A percentile compares a stretch with the other conserved stretches of the same genome.
phyloP scores from a whole-genome alignment of 331 rosid genomes.

The Erythrophleum ivorense region DNA sequence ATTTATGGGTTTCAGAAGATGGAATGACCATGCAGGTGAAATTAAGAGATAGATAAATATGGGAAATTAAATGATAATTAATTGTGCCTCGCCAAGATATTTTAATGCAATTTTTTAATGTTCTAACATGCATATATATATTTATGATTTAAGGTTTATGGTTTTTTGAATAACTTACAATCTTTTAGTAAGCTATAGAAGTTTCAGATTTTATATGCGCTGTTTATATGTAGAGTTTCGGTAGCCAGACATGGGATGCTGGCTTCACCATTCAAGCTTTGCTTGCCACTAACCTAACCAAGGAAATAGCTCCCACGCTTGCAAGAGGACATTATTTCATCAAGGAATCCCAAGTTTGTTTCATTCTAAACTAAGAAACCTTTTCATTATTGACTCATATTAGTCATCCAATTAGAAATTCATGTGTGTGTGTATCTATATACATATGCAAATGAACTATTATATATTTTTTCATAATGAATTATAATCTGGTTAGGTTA shows the following conservation, averaged over 20 bases:
- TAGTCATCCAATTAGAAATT: not conserved
- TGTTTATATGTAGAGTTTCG: not conserved
- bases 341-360: conserved; percentile 4
- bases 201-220: not conserved
- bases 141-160: not conserved
- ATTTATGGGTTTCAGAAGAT: not conserved
- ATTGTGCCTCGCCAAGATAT: not conserved
- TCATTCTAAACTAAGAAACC: not conserved
- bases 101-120: not conserved
- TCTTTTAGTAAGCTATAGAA: not conserved
- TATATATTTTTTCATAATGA: too few species aligned
- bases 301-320: not conserved
- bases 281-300: not conserved
- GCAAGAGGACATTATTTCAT: conserved; percentile 11
- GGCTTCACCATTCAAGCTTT: not conserved
- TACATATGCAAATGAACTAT: too few species aligned
- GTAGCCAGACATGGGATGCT: conserved; percentile 4
- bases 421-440: too few species aligned
- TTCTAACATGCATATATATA: too few species aligned
- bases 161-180: not conserved
- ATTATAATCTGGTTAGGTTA: not conserved
- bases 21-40: conserved; percentile 12
- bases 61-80: not conserved
- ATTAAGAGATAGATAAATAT: not conserved
- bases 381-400: not conserved